Base-by-base conservation (phyloP, 208 protist species). In the Leishmania lainsoni region DNA sequence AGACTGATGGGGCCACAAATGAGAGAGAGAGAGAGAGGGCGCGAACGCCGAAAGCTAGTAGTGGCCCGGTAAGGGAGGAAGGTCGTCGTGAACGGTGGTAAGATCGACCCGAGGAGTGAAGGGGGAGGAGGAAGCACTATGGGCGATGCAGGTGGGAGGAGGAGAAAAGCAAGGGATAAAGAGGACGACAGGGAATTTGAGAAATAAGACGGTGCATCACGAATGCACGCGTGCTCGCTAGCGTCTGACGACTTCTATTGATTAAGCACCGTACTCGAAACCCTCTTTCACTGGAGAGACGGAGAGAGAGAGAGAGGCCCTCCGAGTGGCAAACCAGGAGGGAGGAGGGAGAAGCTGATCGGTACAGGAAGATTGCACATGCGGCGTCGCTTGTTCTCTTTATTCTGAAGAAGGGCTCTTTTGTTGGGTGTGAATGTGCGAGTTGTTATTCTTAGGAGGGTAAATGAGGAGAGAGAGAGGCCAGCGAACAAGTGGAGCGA, bases 101-200 rank as follows among this genome's bases (percentile, higher is more conserved):
- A 32, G 58, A n/a, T 63, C 0, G 20, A 63, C 58, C 58, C 20
- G 58, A 29, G 58, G 58, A 26, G 9, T 22, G 58, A 10, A 29
- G 58, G 52, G 52, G 52, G 9, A 56, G 52, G 52, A 56, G 52
- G 17, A 56, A 20, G 22, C 52, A 56, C 17, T 56, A 61, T 66
- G 58, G 26, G 42, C 74, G 63, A 12, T 45, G n/a, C 52, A 9
- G 5, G 16, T 75, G 39, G 48, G 26, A 5, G 45, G 49, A 78
- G 14, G 17, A 32, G 75, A 73, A 81, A 61, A 76, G 59, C 54
- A 14, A 80, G 32, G 32, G 48, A 79, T 58, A 77, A 42, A 80
- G 59, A 75, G 14, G 71, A 45, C 9, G 75, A 35, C 76, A 59
- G 59, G 42, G 29, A 12, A 29, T 20, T 20, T 0, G 26, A 68